Conservation (phyloP, 768 basidiomycete species). For the Lepiota venenata region DNA sequence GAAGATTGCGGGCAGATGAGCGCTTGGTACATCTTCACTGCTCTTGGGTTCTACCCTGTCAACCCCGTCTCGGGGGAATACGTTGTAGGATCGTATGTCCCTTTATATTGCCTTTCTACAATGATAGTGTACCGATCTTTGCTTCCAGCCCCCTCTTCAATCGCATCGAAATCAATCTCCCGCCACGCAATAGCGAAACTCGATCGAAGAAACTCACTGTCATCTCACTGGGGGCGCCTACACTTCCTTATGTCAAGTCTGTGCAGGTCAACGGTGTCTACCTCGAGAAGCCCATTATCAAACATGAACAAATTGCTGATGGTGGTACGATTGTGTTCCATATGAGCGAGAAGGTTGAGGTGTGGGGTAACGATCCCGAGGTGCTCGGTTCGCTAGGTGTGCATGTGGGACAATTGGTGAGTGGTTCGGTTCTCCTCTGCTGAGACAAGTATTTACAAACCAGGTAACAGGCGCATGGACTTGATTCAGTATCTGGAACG, state of each 20-base stretch:
- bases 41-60: constrained; percentile 82
- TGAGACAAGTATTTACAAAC: not conserved
- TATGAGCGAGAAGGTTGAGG: constrained; percentile 47
- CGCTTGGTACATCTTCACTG: constrained; percentile 82
- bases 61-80: constrained; percentile 77
- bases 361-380: constrained; percentile 28
- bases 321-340: constrained; percentile 58
- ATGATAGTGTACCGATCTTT: not conserved
- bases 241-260: constrained; percentile 55
- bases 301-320: constrained; percentile 52
- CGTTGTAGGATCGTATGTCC: constrained; percentile 64
- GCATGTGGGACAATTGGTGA: constrained; percentile 5
- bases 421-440: not conserved
- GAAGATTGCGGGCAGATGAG: constrained; percentile 92
- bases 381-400: constrained; percentile 15
- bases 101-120: not conserved
- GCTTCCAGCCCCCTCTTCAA: constrained; percentile 44
- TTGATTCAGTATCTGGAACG: not conserved
- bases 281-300: constrained; percentile 45
- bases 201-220: constrained; percentile 40
- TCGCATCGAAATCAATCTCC: constrained; percentile 50
- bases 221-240: constrained; percentile 50
- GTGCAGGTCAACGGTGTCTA: constrained; percentile 50
- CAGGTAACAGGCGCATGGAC: not conserved
- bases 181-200: constrained; percentile 15